Percentiles rank a stretch among this genome's conserved stretches.
Conservation (phyloP, 2,329 filamentous ascomycete genomes). For the Raffaelea ambrosiae region DNA sequence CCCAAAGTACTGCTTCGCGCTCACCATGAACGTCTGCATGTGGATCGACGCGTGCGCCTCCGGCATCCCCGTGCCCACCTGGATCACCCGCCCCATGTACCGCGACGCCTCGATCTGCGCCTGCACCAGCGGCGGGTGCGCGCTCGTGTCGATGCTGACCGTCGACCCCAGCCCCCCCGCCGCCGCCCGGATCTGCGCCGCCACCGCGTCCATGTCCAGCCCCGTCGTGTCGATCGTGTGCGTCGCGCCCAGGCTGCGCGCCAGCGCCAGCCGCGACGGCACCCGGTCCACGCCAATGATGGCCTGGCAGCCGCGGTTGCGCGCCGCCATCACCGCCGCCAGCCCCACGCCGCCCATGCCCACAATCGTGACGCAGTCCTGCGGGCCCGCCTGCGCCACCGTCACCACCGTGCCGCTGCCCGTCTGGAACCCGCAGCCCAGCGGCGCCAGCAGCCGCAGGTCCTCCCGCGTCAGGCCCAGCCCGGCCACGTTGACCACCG, state of each 20-base stretch:
- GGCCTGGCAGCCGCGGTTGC: conserved; percentile 16
- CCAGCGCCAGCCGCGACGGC: conserved; percentile 29
- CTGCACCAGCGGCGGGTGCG: conserved; percentile 2
- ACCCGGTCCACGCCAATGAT: conserved; percentile 39
- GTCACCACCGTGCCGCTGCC: conserved; percentile 33
- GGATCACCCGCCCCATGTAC: conserved; percentile 3
- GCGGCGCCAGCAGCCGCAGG: conserved; percentile 22
- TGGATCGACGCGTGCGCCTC: neutral
- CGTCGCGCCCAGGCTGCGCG: conserved; percentile 34
- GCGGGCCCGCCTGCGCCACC: conserved; percentile 15
- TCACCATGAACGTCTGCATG: conserved; percentile 7
- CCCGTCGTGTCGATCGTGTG: conserved; percentile 6
- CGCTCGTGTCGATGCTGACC: conserved; percentile 2
- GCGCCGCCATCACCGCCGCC: conserved; percentile 28
- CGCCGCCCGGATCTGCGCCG: neutral
- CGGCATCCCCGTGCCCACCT: conserved; percentile 5
- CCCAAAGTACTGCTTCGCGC: conserved; percentile 6
- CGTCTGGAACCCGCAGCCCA: conserved; percentile 34
- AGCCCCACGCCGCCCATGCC: conserved; percentile 32
- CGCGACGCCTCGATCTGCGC: conserved; percentile 1
- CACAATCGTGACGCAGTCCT: conserved; percentile 24
- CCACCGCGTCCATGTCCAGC: neutral
- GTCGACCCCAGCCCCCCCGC: neutral
- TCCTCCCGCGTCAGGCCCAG: neutral
- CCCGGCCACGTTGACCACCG: conserved; percentile 2